Conservation (phyloP, 2,329 filamentous ascomycete genomes). For the Penicillium occitanis region DNA sequence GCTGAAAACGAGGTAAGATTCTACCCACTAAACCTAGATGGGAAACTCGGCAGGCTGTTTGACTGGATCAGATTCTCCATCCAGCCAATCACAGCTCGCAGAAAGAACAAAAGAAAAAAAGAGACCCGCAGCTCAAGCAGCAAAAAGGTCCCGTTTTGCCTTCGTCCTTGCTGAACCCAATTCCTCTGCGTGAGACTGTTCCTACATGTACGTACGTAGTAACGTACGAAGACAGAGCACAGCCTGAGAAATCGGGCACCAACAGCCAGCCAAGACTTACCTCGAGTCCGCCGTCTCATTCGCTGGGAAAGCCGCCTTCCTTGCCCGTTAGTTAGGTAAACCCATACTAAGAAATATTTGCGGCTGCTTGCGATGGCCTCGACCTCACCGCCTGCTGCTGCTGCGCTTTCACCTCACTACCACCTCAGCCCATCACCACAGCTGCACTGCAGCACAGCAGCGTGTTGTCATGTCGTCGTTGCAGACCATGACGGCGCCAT, state of each 20-base stretch:
- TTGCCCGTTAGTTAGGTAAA: background rate
- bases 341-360: conserved; percentile 18
- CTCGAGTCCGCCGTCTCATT: background rate
- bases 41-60: conserved; percentile 1
- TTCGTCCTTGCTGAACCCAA: background rate
- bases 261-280: background rate
- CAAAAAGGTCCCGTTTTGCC: conserved; percentile 1
- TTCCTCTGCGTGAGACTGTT: background rate
- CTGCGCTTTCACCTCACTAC: conserved; percentile 25
- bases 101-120: background rate
- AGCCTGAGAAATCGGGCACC: conserved; percentile 6
- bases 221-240: background rate
- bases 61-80: background rate
- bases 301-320: conserved; percentile 1
- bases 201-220: conserved; percentile 21
- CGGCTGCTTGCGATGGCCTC: conserved; percentile 24
- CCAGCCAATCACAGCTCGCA: background rate
- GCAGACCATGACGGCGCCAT: conserved; percentile 50
- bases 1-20: background rate
- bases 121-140: conserved; percentile 2
- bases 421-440: conserved; percentile 9
- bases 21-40: background rate
- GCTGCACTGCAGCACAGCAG: conserved; percentile 29
- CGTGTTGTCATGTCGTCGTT: conserved; percentile 46
- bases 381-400: conserved; percentile 26